Percentiles rank a stretch among this genome's conserved stretches.
phyloP scores from a whole-genome alignment of 2,329 filamentous ascomycete genomes.

The Helotiales sp. region DNA sequence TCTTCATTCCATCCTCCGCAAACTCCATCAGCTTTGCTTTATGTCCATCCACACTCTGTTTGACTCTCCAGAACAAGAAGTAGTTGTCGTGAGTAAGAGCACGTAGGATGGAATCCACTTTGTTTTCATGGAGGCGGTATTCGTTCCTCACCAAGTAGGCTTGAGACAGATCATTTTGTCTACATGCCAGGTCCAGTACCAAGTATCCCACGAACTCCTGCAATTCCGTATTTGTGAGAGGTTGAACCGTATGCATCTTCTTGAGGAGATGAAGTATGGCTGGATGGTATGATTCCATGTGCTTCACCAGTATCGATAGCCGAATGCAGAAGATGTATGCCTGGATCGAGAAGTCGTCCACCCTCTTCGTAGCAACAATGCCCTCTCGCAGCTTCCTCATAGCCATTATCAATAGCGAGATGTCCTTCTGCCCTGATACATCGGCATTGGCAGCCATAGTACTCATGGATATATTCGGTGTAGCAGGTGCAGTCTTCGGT shows the following conservation, averaged over 20 bases:
- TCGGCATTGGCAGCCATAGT: conserved; percentile 26
- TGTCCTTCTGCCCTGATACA: conserved; percentile 53
- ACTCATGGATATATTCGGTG: conserved; percentile 16
- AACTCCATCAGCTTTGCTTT: conserved; percentile 80
- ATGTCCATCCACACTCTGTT: conserved; percentile 78
- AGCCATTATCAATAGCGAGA: conserved; percentile 78
- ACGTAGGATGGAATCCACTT: conserved; percentile 70
- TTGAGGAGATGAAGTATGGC: conserved; percentile 81
- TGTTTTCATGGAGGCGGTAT: conserved; percentile 67
- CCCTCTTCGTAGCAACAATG: conserved; percentile 76
- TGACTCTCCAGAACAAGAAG: conserved; percentile 74
- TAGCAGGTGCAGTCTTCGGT: conserved; percentile 21
- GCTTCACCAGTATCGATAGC: conserved; percentile 77
- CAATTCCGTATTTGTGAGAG: conserved; percentile 73
- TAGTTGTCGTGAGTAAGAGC: conserved; percentile 84
- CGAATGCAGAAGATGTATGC: conserved; percentile 92
- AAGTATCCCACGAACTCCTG: conserved; percentile 81
- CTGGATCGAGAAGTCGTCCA: conserved; percentile 82
- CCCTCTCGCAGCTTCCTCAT: conserved; percentile 92
- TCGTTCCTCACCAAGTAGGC: conserved; percentile 70
- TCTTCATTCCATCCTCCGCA: conserved; percentile 74
- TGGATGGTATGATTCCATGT: conserved; percentile 88
- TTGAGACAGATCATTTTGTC: conserved; percentile 73
- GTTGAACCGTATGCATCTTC: conserved; percentile 68
- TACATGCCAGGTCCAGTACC: conserved; percentile 87